A percentile compares a stretch with the other conserved stretches of the same genome.
These are phyloP conservation scores for Lavandula angustifolia DNA, from an alignment of 257 asterid genomes.

Conservation along the genomic window DNA sequence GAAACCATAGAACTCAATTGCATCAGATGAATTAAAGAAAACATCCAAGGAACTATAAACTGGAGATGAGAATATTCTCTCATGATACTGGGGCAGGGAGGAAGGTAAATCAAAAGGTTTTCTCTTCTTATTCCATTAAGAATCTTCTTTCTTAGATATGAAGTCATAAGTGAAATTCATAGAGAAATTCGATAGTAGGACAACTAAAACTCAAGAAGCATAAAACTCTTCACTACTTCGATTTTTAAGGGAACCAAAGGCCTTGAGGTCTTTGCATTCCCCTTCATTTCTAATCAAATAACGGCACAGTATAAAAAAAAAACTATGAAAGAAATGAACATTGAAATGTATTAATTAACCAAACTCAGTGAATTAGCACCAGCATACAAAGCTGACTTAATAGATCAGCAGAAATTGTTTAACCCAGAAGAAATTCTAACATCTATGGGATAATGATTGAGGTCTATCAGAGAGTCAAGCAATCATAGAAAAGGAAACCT, in stretches of 20 bases:
- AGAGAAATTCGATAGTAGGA: constrained; percentile 7
- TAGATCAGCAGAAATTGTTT: constrained; percentile 3
- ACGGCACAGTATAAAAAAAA: constrained; percentile 1
- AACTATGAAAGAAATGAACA: background rate
- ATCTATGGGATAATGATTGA: background rate
- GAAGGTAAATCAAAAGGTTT: background rate
- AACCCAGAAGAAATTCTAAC: constrained; percentile 11
- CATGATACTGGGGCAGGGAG: constrained; percentile 13
- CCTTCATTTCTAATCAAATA: constrained; percentile 12
- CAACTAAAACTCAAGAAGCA: constrained; percentile 12
- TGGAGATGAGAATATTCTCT: constrained; percentile 18
- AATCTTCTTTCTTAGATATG: constrained; percentile 8
- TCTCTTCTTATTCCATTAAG: background rate
- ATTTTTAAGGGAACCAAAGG: constrained; percentile 14
- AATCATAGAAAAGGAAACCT: constrained; percentile 11
- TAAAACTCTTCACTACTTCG: background rate
- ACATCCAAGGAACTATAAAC: constrained; percentile 28
- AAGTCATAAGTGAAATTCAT: background rate
- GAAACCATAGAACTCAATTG: constrained; percentile 32
- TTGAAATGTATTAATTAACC: background rate
- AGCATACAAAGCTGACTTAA: background rate
- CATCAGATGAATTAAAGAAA: constrained; percentile 35
- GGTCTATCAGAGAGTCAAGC: constrained; percentile 1
- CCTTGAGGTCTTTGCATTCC: constrained; percentile 10
- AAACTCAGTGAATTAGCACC: background rate